Evolutionary conservation across 176 grass and related monocot species (phyloP).

Genomic region (Cocos nucifera): DNA sequence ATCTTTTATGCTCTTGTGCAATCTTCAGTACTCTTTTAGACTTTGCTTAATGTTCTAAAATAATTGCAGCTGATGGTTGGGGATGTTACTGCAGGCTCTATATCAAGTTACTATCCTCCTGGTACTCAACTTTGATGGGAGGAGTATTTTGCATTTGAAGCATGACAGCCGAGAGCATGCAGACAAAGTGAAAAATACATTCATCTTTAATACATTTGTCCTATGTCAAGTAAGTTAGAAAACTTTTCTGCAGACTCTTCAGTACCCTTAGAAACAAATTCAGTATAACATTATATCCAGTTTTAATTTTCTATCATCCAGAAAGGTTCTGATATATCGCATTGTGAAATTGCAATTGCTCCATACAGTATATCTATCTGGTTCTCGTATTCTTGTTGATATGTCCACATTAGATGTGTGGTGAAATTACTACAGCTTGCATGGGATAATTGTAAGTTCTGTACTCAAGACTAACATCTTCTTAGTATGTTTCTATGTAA

Average conservation of each 20-base stretch:
- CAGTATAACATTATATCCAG: no score
- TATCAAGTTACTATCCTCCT: constrained; percentile 85
- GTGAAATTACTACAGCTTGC: no score
- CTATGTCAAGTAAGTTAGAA: constrained; percentile 57
- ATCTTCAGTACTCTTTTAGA: neutral
- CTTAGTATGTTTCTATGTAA: no score
- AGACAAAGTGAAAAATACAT: constrained; percentile 82
- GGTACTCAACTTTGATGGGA: constrained; percentile 64
- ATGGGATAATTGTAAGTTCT: no score
- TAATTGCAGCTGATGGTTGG: constrained; percentile 10
- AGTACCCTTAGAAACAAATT: no score
- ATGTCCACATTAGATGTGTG: no score
- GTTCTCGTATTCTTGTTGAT: no score
- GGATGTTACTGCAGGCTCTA: constrained; percentile 50
- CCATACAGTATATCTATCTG: no score
- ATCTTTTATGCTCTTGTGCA: constrained; percentile 9
- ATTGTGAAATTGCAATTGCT: no score
- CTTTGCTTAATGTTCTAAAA: neutral
- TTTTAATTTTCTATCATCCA: no score
- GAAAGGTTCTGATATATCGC: no score
- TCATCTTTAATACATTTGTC: constrained; percentile 97
- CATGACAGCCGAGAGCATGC: constrained; percentile 37
- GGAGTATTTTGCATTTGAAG: constrained; percentile 47
- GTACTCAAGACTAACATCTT: no score
- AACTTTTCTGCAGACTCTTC: neutral